Percentiles rank a stretch among this genome's conserved stretches.
Conservation (phyloP, 2,329 filamentous ascomycete species). For the Xylariaceae sp. region DNA sequence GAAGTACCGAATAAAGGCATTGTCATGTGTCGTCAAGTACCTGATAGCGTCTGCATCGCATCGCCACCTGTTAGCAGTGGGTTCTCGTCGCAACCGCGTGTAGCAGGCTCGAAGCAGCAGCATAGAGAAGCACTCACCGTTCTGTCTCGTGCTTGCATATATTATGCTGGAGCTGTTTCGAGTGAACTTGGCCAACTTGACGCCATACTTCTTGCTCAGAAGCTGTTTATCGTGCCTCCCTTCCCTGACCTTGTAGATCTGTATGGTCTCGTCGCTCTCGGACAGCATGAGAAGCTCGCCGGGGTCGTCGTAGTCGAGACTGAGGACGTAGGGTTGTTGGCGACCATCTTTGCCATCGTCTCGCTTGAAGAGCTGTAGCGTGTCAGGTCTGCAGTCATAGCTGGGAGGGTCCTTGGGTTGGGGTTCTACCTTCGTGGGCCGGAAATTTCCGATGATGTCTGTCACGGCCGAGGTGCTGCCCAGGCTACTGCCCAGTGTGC, state of each 20-base stretch:
- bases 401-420: neutral
- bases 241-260: constrained; percentile 89
- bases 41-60: constrained; percentile 60
- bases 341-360: constrained; percentile 46
- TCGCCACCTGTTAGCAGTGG: neutral
- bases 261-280: constrained; percentile 88
- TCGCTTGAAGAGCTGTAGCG: constrained; percentile 50
- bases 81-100: too few relatives aligned
- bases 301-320: constrained; percentile 92
- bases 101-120: too few relatives aligned
- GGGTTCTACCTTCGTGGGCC: constrained; percentile 63
- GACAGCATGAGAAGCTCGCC: constrained; percentile 88
- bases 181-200: constrained; percentile 88
- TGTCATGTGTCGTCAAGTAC: constrained; percentile 88
- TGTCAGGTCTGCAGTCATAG: constrained; percentile 3
- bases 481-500: constrained; percentile 34
- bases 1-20: constrained; percentile 94
- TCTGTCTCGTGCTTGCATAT: constrained; percentile 92
- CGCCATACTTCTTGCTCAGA: constrained; percentile 93
- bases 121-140: constrained; percentile 56
- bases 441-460: constrained; percentile 70
- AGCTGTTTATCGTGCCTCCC: constrained; percentile 84
- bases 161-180: constrained; percentile 87
- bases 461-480: constrained; percentile 58
- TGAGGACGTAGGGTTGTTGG: constrained; percentile 62